A percentile compares a stretch with the other conserved stretches of the same genome.
phyloP scores from a whole-genome alignment of 176 grass and related monocot genomes.

The Zizania latifolia region DNA sequence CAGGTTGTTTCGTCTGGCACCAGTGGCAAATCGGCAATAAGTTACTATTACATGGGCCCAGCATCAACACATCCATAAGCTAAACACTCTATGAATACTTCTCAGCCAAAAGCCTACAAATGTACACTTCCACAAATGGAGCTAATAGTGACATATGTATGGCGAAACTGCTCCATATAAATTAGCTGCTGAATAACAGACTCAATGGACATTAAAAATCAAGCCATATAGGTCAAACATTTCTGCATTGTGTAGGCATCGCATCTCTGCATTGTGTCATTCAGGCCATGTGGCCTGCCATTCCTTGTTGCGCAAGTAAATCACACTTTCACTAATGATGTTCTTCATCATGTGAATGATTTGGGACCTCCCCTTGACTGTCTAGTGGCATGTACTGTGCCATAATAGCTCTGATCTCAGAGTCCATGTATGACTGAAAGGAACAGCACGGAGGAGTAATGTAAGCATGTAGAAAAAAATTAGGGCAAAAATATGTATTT shows the following conservation, averaged over 20 bases:
- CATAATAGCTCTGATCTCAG: constrained; percentile 70
- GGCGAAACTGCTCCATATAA: constrained; percentile 10
- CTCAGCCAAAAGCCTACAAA: constrained; percentile 25
- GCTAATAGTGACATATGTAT: constrained; percentile 14
- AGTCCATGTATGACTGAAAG: constrained; percentile 71
- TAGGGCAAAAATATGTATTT: background rate
- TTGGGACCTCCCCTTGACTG: constrained; percentile 53
- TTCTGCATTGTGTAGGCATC: too few species aligned
- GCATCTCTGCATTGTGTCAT: background rate
- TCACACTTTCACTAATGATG: constrained; percentile 6
- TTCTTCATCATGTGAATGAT: constrained; percentile 33
- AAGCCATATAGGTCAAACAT: too few species aligned
- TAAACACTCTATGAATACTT: constrained; percentile 5
- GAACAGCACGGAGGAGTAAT: background rate
- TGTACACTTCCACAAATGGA: constrained; percentile 13
- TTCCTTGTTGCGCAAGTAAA: background rate
- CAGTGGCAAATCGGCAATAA: background rate
- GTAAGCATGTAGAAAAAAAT: background rate
- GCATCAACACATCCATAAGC: background rate
- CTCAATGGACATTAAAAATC: background rate
- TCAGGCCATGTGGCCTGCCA: background rate
- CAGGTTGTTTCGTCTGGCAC: background rate
- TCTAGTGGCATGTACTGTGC: constrained; percentile 65
- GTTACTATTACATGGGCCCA: constrained; percentile 3
- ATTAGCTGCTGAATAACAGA: constrained; percentile 3